Percentiles rank a stretch among this genome's conserved stretches.
These are phyloP conservation scores for Allomyces javanicus DNA, from an alignment of 192 early-diverging fungal genomes.

Conservation along the genomic window DNA sequence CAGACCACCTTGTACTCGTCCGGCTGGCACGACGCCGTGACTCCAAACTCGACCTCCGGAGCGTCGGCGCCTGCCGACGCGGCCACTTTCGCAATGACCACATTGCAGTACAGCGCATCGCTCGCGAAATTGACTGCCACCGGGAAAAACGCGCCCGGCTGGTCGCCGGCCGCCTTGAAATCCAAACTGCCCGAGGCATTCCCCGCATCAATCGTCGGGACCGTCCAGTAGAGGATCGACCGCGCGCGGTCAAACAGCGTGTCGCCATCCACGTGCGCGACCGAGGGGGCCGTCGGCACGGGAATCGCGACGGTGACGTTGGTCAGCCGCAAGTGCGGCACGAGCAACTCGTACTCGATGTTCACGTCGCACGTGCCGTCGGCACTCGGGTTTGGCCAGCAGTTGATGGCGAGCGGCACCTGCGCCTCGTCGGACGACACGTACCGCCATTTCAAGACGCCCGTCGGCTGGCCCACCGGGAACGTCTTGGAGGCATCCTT, in stretches of 20 bases:
- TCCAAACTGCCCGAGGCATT: conserved; percentile 67
- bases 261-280: conserved; percentile 63
- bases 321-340: conserved; percentile 51
- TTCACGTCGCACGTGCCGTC: conserved; percentile 81
- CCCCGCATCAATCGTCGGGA: conserved; percentile 53
- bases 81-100: conserved; percentile 30
- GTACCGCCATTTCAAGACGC: conserved; percentile 76
- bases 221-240: conserved; percentile 63
- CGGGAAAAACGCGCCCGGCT: conserved; percentile 69
- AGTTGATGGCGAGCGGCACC: conserved; percentile 74
- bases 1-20: conserved; percentile 1
- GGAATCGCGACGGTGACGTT: conserved; percentile 81
- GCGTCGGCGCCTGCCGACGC: not conserved
- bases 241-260: conserved; percentile 55
- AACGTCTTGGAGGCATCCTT: conserved; percentile 64
- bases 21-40: not conserved
- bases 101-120: conserved; percentile 48
- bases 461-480: conserved; percentile 64
- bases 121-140: conserved; percentile 58
- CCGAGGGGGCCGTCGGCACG: conserved; percentile 54
- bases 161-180: conserved; percentile 56
- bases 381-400: conserved; percentile 86
- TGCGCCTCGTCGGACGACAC: conserved; percentile 60
- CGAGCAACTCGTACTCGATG: conserved; percentile 85
- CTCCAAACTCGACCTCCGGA: not conserved